These are phyloP conservation scores for Dioscorea dumetorum DNA, from an alignment of 106 monocot species.

Conservation along the genomic window DNA sequence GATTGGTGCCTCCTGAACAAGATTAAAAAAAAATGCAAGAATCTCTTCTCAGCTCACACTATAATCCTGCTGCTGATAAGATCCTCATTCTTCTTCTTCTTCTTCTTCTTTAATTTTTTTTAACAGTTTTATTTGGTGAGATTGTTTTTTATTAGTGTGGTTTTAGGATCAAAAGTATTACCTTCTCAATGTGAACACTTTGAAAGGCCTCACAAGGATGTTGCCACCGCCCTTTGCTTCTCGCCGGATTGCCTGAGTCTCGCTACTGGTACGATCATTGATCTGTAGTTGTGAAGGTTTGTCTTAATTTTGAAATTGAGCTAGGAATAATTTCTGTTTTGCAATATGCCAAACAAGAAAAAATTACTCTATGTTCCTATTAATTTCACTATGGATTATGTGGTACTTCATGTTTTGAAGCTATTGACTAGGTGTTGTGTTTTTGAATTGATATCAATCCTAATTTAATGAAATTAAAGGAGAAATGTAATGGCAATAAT, in stretches of 20 bases:
- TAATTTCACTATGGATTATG: no score
- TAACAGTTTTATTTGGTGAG: not conserved
- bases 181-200: constrained; percentile 75
- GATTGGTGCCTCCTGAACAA: no score
- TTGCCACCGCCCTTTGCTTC: constrained; percentile 72
- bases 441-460: no score
- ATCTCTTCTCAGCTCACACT: constrained; percentile 22
- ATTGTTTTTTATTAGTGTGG: not conserved
- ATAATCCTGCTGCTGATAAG: constrained; percentile 51
- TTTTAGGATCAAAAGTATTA: constrained; percentile 69
- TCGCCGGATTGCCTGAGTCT: constrained; percentile 71
- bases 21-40: no score
- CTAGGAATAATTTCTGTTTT: constrained; percentile 4
- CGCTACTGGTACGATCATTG: constrained; percentile 48
- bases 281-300: not conserved
- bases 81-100: constrained; percentile 8
- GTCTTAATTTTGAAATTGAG: not conserved
- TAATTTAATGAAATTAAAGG: no score
- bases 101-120: not conserved
- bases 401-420: no score
- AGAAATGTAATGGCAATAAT: no score
- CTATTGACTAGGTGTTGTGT: constrained; percentile 85
- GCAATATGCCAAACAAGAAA: no score
- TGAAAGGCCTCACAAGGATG: constrained; percentile 80
- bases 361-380: no score